Evolutionary conservation across 495 filamentous ascomycete genomes (phyloP), one percentile per base, ranked within the genome.

Genomic region (Neurospora sp.): DNA sequence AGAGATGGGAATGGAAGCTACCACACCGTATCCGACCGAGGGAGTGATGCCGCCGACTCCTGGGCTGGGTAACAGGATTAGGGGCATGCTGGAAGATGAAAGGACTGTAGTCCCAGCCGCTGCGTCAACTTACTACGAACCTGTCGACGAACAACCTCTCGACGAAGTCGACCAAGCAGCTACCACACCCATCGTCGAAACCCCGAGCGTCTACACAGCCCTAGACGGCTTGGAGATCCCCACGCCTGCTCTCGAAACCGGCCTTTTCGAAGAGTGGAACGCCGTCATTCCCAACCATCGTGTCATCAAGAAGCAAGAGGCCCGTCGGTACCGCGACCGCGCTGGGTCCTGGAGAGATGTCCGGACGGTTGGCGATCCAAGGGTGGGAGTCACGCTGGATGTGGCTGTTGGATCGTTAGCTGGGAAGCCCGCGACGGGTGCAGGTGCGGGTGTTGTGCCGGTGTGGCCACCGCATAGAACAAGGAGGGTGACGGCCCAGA

Each of bases 331-430:
- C 71, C 84, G 80, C 38, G 85, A 87, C 70, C 82, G 80, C 7
- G 85, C 81, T 10, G 86, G 86, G 38, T 76, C 86, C 13, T 88
- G 83, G 83, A 79, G 86, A 73, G 81, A 84, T 21, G 54, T 62
- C 6, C 76, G 76, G 34, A 83, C 78, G n/a, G 76, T 85, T 15
- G 80, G 81, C 71, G 85, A 88, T 73, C 85, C 86, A 0, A 81
- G 85, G 2, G 79, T 86, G 36, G 83, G 81, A 15, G 76, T 85
- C 59, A 86, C 81, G 70, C 80, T 81, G 24, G 83, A 82, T 75
- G 79, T 77, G 34, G 83, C 81, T 15, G 79, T 69, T 54, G 84
- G 79, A 10, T 76, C 81, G 40, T 73, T 83, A 28, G 74, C 77
- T 34, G 28, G 54, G 28, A 62, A 62, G 54, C 54, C 54, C 28